Evolutionary conservation across 169 alveolate species (phyloP), one percentile per base, ranked within the genome.

Genomic region (Eimeria zaria): DNA sequence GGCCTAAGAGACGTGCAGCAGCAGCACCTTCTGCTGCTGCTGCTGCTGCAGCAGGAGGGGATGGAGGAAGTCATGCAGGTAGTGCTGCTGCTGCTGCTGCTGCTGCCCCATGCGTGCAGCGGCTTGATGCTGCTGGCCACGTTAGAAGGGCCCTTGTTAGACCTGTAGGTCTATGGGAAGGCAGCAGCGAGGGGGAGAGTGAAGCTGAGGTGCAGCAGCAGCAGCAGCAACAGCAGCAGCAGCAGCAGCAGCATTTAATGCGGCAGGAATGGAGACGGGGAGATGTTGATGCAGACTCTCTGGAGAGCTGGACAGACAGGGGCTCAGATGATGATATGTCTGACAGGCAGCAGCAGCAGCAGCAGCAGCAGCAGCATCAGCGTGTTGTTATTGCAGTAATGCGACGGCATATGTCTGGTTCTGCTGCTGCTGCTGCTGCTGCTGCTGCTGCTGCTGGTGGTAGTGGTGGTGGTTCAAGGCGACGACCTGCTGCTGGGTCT

Each of bases 261-360:
- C 89, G 67, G 48, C 89, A 53, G 44, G 89, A 80, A 27, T 83
- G 91, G 91, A 41, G 91, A n/a, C n/a, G 91, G 41, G 91, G 91
- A 5, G 91, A 83, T 27, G 91, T 83, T 20, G 91, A 83, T 36
- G 91, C 91, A 20, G 91, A 83, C 74, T 83, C 91, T 11, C 55
- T 83, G 12, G 91, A 83, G 41, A 83, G 91, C 91, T 83, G 91
- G 91, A 83, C 69, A 8, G 91, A 83, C 2, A 51, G 91, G 30
- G 91, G 48, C 58, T 83, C 91, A 18, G 91, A 83, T 55, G 91
- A 30, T 5, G 91, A 36, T 2, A 39, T 51, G 36, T 51, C 76
- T 41, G 71, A 51, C 33, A 11, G 74, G 76, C 71, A 39, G 55
- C 91, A 83, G 76, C 91, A 83, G 91, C 91, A 53, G 48, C 76